phyloP scores from a whole-genome alignment of 495 filamentous ascomycete genomes.

The Lasiosphaeria miniovina region DNA sequence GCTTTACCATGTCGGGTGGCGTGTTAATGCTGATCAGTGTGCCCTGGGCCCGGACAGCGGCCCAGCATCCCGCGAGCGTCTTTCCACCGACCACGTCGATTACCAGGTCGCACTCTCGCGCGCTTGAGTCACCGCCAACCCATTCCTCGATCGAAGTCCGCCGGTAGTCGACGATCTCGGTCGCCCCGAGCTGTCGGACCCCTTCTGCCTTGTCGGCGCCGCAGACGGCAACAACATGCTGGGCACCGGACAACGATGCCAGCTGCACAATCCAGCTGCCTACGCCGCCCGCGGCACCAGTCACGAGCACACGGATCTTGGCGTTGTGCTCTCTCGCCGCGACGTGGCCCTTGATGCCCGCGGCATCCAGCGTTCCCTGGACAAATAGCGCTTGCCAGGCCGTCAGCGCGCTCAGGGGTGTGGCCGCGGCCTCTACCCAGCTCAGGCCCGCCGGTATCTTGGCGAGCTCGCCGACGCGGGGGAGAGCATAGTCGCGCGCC shows the following conservation, averaged over 20 bases:
- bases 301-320: slow-evolving; percentile 58
- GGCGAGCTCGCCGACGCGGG: slow-evolving; percentile 34
- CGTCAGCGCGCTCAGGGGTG: slow-evolving; percentile 59
- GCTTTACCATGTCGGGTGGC: slow-evolving; percentile 44
- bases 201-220: slow-evolving; percentile 55
- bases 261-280: slow-evolving; percentile 59
- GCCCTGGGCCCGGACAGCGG: slow-evolving; percentile 53
- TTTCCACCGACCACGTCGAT: slow-evolving; percentile 64
- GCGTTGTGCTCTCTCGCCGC: slow-evolving; percentile 50
- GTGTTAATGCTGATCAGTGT: slow-evolving; percentile 46
- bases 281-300: slow-evolving; percentile 61
- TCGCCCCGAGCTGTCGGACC: slow-evolving; percentile 58
- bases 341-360: slow-evolving; percentile 22
- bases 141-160: slow-evolving; percentile 42
- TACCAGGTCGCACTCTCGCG: slow-evolving; percentile 51
- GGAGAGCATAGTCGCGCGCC: slow-evolving; percentile 53
- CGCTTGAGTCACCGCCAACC: slow-evolving; percentile 46
- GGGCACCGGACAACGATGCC: slow-evolving; percentile 49
- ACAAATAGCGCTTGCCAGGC: slow-evolving; percentile 61
- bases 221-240: slow-evolving; percentile 56
- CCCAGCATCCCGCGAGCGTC: slow-evolving; percentile 50
- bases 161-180: slow-evolving; percentile 68
- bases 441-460: slow-evolving; percentile 50
- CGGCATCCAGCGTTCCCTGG: slow-evolving; percentile 25
- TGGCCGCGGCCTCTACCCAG: slow-evolving; percentile 50